phyloP scores from a whole-genome alignment of 768 basidiomycete genomes.

The Suillus spraguei region DNA sequence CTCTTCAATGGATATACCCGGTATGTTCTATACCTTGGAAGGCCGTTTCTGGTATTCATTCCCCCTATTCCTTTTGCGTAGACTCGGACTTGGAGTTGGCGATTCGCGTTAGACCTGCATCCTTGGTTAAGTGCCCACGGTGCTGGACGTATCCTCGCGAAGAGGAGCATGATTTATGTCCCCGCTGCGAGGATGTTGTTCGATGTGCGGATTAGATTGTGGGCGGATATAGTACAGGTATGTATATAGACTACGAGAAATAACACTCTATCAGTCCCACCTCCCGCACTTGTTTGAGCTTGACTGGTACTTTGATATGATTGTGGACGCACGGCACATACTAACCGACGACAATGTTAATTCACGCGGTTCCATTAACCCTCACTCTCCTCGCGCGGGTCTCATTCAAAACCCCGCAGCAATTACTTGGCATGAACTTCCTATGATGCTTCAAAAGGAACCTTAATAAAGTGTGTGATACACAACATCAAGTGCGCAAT shows the following conservation, averaged over 20 bases:
- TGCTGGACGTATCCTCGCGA: conserved; percentile 82
- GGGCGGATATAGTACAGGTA: too few species aligned
- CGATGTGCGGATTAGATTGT: background rate
- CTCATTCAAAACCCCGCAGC: too few species aligned
- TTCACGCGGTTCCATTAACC: too few species aligned
- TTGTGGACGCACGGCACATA: too few species aligned
- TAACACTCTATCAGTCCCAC: background rate
- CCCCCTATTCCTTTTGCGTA: background rate
- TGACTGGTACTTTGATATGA: background rate
- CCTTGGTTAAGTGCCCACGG: conserved; percentile 75
- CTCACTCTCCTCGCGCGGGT: too few species aligned
- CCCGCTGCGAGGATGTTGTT: conserved; percentile 51
- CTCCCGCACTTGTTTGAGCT: background rate
- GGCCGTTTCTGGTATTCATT: conserved; percentile 1
- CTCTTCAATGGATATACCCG: conserved; percentile 44
- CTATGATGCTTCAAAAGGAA: too few species aligned
- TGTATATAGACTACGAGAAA: background rate
- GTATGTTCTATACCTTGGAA: conserved; percentile 34
- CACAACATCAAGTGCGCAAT: too few species aligned
- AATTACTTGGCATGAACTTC: too few species aligned
- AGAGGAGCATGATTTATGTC: conserved; percentile 57
- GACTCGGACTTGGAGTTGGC: conserved; percentile 30
- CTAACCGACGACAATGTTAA: too few species aligned
- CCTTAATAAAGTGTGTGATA: too few species aligned
- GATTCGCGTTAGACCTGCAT: conserved; percentile 65